Base-by-base conservation (phyloP, 306 rosid species). In the Benincasa hispida region DNA sequence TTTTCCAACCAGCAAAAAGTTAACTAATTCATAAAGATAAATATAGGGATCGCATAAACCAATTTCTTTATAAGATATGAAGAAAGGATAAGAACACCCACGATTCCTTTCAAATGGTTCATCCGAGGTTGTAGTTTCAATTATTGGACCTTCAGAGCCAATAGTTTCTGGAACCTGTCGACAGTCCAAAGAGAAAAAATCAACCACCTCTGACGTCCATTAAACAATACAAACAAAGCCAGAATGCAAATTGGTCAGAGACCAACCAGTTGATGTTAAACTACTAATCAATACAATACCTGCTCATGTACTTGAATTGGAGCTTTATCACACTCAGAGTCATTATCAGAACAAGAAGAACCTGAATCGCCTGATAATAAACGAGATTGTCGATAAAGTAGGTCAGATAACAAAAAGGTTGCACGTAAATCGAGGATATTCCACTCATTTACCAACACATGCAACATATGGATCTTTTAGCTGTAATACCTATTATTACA, bases 61-160 rank as follows among this genome's bases (percentile, higher is more conserved):
- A 25, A 25, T 72, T 72, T 72, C 76, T 27, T 18, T 8, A 27
- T 50, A 17, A 48, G 48, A 12, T 37, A 61, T 9, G 13, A 41
- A 56, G 55, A 14, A 73, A 82, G 72, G 65, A 74, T 58, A 30
- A 80, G 72, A 78, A 55, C 76, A 88, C 97, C 86, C 88, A 91
- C 96, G 88, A 84, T 87, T 86, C 79, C 82, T 85, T 79, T 92
- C 88, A 58, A 82, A 85, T 27, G 84, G 79, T 86, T 81, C 85
- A 62, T 60, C 82, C 39, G 54, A 79, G 55, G 68, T 76, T 78
- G 83, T 77, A 58, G 83, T 81, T 76, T 85, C 91, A 21, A 83
- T 87, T 67, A 84, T 73, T 57, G 35, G 84, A 83, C 80, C 81
- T 68, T 73, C 86, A 51, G 84, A 84, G 78, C 74, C 80, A 77